phyloP scores from a whole-genome alignment of 1,139 yeast species.

The Geotrichum reessii region DNA sequence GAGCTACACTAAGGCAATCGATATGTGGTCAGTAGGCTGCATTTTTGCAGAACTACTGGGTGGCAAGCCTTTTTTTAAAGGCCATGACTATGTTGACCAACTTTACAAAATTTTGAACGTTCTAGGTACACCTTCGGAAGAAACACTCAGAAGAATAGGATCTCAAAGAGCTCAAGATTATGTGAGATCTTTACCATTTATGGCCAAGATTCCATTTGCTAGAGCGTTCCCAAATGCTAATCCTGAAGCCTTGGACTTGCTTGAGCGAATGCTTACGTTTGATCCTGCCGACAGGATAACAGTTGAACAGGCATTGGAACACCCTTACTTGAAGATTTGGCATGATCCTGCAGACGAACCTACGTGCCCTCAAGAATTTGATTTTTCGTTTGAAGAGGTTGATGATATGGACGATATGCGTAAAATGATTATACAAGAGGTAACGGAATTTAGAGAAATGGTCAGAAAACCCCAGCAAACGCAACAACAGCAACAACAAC shows the following conservation, averaged over 20 bases:
- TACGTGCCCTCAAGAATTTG: constrained; percentile 73
- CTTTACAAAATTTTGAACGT: constrained; percentile 78
- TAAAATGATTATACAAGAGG: constrained; percentile 76
- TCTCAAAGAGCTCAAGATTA: constrained; percentile 89
- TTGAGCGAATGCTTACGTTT: constrained; percentile 75
- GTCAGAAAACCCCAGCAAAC: constrained; percentile 62
- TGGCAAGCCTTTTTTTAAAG: constrained; percentile 87
- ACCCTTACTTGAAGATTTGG: constrained; percentile 88
- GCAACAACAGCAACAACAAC: constrained; percentile 48
- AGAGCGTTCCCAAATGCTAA: constrained; percentile 77
- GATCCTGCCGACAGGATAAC: constrained; percentile 85
- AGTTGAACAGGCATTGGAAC: constrained; percentile 82
- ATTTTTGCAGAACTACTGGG: constrained; percentile 90
- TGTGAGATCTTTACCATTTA: constrained; percentile 75
- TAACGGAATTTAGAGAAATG: constrained; percentile 66
- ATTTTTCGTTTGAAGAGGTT: constrained; percentile 81
- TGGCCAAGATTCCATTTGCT: constrained; percentile 74
- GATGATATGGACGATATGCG: constrained; percentile 76
- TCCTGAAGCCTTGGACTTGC: constrained; percentile 77
- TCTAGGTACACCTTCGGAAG: constrained; percentile 86
- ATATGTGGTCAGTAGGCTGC: constrained; percentile 96
- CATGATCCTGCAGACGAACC: constrained; percentile 97
- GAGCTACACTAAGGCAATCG: constrained; percentile 91
- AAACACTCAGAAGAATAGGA: constrained; percentile 76
- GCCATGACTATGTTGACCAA: constrained; percentile 94